Base-by-base conservation (phyloP, 805 yeast species). In the Candida golubevii region DNA sequence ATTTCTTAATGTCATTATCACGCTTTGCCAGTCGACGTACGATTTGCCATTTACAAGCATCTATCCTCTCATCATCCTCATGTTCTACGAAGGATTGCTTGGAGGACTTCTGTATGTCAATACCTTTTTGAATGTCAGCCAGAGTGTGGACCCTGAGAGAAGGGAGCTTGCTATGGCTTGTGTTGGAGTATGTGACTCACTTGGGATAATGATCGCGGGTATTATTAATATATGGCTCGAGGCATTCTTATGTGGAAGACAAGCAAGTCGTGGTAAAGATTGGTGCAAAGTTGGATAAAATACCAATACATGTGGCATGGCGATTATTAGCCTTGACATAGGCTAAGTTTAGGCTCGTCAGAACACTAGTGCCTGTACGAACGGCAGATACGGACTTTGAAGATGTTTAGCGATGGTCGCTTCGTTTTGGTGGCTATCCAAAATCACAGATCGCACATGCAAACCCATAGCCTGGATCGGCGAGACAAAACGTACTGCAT, bases 81-180 rank as follows among this genome's bases (percentile, higher is more conserved):
- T 88, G 6, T 78, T 91, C 47, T 91, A 87, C 63, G 98, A 91
- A 60, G 93, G 98, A 0, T 71, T 93, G 15, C 71, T 91, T 9
- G 99, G 98, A 1, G 98, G 99, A 0, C 78, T 85, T 2, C 80
- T 91, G 13, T 91, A 91, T 60, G 93, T 88, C 42, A 90, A 91
- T 59, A 90, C 97, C 0, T 91, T 87, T 57, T 70, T 85, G 72
- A 70, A 79, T 12, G 90, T 90, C 1, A 75, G 84, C 32, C 95
- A 88, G 47, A 61, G 64, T 23, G 61, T 66, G 7, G 66, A 76
- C 0, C 67, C 75, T 1, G 60, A 71, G 0, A 53, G 54, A 42
- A 53, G 75, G 35, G 75, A 71, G 44, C 83, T 88, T 62, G 80
- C 89, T 0, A 72, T 88, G 69, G 96, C 95, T 3, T 78, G 90